Evolutionary conservation across 495 filamentous ascomycete genomes (phyloP), one percentile per base, ranked within the genome.

Genomic region (Tuber magnatum): DNA sequence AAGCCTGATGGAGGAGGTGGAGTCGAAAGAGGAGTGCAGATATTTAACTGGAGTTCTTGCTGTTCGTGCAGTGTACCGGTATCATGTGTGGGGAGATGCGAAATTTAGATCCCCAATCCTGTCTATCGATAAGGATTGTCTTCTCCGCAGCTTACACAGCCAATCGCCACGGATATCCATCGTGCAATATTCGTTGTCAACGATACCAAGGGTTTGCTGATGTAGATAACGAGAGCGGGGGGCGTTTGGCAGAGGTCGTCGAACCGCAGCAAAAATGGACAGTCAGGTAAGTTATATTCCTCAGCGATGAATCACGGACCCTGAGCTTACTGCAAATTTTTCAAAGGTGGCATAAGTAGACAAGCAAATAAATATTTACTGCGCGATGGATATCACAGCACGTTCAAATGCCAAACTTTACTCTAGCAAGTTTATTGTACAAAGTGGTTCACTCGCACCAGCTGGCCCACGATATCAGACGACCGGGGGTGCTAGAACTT

Each of bases 121-220:
- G 56, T 65, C 32, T 65, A 65, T 65, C 56, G 56, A 65, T 65
- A 65, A 65, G 56, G 32, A 20, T 32, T 18, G 8, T 28, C 28
- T 65, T 14, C 51, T 56, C 56, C 12, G 28, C 56, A 35, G 56
- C 18, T 35, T 16, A 20, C 28, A 65, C 28, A 65, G 56, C 56
- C 56, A 65, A 65, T 65, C 56, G 32, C 16, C 56, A 35, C 28
- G 4, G 28, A 65, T 35, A 65, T 35, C 56, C 16, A 1, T 65
- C 56, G 56, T 35, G 56, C 56, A 20, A 28, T 65, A 28, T 65
- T 65, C 56, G 56, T 65, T 65, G 56, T 65, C 56, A 65, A 65
- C 28, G 32, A 65, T 35, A 65, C 56, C 56, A 65, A 65, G 56
- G n/a, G 12, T 18, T 65, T 35, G 56, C 32, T 65, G 16, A 56